Conservation (phyloP, 2,329 filamentous ascomycete species). For the Epichloe sibirici region DNA sequence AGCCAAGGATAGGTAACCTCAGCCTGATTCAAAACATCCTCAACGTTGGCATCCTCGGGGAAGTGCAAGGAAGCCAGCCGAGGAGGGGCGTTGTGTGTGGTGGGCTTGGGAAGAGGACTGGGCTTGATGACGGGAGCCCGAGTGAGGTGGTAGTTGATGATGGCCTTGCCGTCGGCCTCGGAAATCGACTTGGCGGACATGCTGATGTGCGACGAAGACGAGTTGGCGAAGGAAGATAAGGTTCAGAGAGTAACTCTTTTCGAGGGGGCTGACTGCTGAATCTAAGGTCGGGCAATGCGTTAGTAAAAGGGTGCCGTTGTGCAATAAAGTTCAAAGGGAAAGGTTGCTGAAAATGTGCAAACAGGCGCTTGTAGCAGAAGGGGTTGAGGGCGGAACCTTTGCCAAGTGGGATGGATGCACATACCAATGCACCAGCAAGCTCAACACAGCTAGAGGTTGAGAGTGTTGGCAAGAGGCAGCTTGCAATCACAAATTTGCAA, state of each 20-base stretch:
- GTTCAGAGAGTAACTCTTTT: not conserved
- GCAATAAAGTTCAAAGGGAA: not conserved
- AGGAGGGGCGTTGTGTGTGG: slow-evolving; percentile 84
- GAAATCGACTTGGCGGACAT: slow-evolving; percentile 76
- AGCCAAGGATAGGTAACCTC: slow-evolving; percentile 97
- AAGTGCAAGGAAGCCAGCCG: slow-evolving; percentile 90
- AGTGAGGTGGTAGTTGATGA: slow-evolving; percentile 99
- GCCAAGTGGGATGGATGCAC: slow-evolving; percentile 3
- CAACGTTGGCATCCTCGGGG: slow-evolving; percentile 72
- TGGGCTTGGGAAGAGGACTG: slow-evolving; percentile 71
- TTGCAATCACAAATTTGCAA: slow-evolving; percentile 5
- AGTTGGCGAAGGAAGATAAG: slow-evolving; percentile 4
- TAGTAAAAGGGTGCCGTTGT: not conserved
- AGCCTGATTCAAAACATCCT: slow-evolving; percentile 82
- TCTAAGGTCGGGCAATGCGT: slow-evolving; percentile 1
- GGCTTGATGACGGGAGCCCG: slow-evolving; percentile 96
- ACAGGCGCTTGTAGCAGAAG: not conserved
- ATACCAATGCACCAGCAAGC: slow-evolving; percentile 9
- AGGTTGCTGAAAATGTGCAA: not conserved
- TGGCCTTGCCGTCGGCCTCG: slow-evolving; percentile 99
- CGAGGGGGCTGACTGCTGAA: not conserved
- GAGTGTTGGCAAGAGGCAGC: not conserved
- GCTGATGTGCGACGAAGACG: slow-evolving; percentile 18
- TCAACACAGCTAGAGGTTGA: slow-evolving; percentile 4
- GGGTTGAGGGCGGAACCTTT: not conserved